Evolutionary conservation across 1,284 basidiomycete genomes (phyloP), one percentile per base, ranked within the genome.

Genomic region (Anthracocystis setariae): DNA sequence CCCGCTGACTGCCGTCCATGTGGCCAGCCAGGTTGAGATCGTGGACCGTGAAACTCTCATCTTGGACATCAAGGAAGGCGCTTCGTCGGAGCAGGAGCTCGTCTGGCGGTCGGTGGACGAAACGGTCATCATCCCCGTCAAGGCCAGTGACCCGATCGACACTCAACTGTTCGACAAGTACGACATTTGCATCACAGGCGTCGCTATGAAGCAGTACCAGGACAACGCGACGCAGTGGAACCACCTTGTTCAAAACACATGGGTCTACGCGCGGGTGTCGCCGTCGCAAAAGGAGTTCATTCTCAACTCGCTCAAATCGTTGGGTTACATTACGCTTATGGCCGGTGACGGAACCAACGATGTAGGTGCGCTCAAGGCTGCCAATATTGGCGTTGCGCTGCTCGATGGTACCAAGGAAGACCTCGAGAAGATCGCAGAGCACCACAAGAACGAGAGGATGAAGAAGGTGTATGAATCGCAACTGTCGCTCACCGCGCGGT

Each of bases 311-410:
- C 73, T 82, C 63, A 78, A 78, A 47, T 60, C 68, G 35, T 68
- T 82, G 38, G 77, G 79, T 10, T 82, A 82, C 64, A 66, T 82
- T 33, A 82, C 81, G 5, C 67, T 82, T 35, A 82, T 82, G 81
- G 81, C 80, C 5, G 81, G 81, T 40, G 81, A 82, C 57, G 81
- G 81, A 5, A 82, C 81, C 24, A 82, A 82, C 62, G 81, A 82
- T 42, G 81, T 82, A 1, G 81, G 81, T 13, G 81, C 81, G 23
- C 76, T 82, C 38, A 82, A 82, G 57, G 78, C 76, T 47, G 79
- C 81, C 51, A 80, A 82, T 71, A 79, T 82, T 37, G 81, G 81
- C 37, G 76, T 82, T 15, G 81, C 81, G 10, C 63, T 82, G 25
- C 69, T 82, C 18, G 81, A 82, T 49, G 81, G 81, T 20, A 74